These are phyloP conservation scores for Erysiphe pulchra DNA, from an alignment of 2,329 filamentous ascomycete species.

Conservation along the genomic window DNA sequence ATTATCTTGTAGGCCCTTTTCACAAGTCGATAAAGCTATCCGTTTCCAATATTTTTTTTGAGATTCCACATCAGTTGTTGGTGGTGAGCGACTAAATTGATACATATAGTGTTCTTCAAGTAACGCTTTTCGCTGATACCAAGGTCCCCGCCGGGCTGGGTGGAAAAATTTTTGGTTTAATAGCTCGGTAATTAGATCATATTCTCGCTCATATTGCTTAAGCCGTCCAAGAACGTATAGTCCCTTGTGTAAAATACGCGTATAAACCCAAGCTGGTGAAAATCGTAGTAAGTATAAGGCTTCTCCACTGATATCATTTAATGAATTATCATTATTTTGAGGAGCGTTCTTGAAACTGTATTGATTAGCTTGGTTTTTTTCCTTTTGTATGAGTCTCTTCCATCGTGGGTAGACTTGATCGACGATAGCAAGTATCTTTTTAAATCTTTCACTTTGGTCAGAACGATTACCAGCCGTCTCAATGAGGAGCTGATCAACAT, in stretches of 20 bases:
- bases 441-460: slow-evolving; percentile 27
- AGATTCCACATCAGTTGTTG: slow-evolving; percentile 19
- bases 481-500: slow-evolving; percentile 61
- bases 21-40: slow-evolving; percentile 55
- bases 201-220: slow-evolving; percentile 56
- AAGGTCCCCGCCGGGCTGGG: slow-evolving; percentile 55
- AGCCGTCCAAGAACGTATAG: slow-evolving; percentile 54
- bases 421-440: slow-evolving; percentile 42
- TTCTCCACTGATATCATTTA: slow-evolving; percentile 27
- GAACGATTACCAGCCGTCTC: slow-evolving; percentile 43
- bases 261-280: slow-evolving; percentile 80
- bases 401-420: slow-evolving; percentile 59
- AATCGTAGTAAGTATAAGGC: slow-evolving; percentile 65
- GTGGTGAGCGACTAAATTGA: slow-evolving; percentile 16
- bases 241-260: slow-evolving; percentile 74
- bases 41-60: slow-evolving; percentile 68
- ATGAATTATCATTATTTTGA: slow-evolving; percentile 30
- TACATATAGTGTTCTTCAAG: slow-evolving; percentile 92
- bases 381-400: slow-evolving; percentile 44
- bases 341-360: slow-evolving; percentile 35
- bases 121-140: slow-evolving; percentile 89
- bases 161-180: slow-evolving; percentile 68
- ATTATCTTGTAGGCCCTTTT: slow-evolving; percentile 62
- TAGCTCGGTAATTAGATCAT: slow-evolving; percentile 47
- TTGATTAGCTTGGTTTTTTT: slow-evolving; percentile 26